Base-by-base conservation (phyloP, 1,139 yeast species). In the Blastobotrys malaysiensis region DNA sequence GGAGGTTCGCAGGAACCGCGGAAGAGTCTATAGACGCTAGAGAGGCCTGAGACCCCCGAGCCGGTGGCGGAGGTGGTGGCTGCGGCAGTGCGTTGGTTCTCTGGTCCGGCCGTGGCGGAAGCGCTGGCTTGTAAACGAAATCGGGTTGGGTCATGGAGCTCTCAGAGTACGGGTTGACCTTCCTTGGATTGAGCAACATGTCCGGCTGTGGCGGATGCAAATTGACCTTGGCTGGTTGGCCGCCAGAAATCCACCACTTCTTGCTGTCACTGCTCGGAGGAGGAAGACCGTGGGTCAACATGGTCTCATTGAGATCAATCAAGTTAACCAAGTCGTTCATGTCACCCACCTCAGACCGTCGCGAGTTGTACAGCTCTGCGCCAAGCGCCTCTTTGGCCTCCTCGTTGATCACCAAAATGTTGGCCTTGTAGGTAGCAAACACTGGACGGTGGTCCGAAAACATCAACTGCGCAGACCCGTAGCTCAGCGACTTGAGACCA, bases 401-500 rank as follows among this genome's bases (percentile, higher is more conserved):
- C 62, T 88, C 88, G 70, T 93, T 87, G 43, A 90, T 77, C 43
- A 88, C 80, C 43, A 82, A 79, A 5, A 89, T 86, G 6, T 77
- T 75, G 1, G 91, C 86, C 43, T 74, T 76, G 68, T 88, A 93
- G 0, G 82, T 73, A 0, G 91, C 96, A 70, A 80, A 88, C 0
- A 93, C 97, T 0, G 99, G 99, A 50, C 96, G 74, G 70, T 95
- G 99, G 69, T 93, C 99, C 0, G 97, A 88, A 69, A 93, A 91
- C 52, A 74, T 70, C 45, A 91, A 72, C 13, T 79, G 81, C 3
- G 79, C 84, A 57, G 84, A 77, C 47, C 83, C 80, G 67, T 93
- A 93, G 18, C 77, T 73, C 19, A 80, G 64, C 63, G 88, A 97
- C 55, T 77, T 79, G 57, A 93, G 67, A 24, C 77, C 73, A n/a